Base-by-base conservation (phyloP, 2,329 filamentous ascomycete genomes). In the Westerdykella ornata region DNA sequence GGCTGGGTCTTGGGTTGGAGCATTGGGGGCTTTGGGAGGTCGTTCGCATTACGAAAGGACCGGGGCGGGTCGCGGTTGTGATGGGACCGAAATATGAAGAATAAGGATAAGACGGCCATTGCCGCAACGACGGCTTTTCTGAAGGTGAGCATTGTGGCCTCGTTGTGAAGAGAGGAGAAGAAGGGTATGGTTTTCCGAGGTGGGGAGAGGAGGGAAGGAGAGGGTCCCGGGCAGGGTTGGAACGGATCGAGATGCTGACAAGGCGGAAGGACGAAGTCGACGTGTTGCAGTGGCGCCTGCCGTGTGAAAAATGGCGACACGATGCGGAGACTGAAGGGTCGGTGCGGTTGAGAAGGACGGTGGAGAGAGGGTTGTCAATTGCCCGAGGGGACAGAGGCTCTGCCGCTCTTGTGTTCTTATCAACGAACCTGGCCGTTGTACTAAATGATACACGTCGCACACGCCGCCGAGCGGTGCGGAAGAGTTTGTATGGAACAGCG, bases 51-150 rank as follows among this genome's bases (percentile, higher is more conserved):
- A 54, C 51, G 46, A 56, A 56, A 46, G 50, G 52, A 45, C 54
- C 56, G 52, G 52, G 54, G 53, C 57, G 43, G 46, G 42, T 42
- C 52, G 47, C 38, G 47, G 14, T 54, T 48, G 48, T 82, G 80
- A 34, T 79, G 74, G 45, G 77, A 76, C 45, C 79, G 79, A 51
- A 88, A 73, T 48, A 90, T 69, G 68, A 82, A 81, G 67, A 89
- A 73, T 57, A 85, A 71, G 19, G 79, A 76, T 54, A 90, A 67
- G 49, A 89, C 68, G 60, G 82, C 76, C 54, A 78, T 75, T 36
- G 87, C 85, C 41, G 82, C 76, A 53, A 87, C 70, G 48, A 94
- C 66, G 59, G 85, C 84, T 68, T 85, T 83, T 59, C 81, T 79
- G 61, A 85, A 86, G 58, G 84, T 85, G 63, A 89, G 76, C 87